These are phyloP conservation scores for Penicillium sclerotiorum DNA, from an alignment of 2,329 filamentous ascomycete genomes.

Conservation along the genomic window DNA sequence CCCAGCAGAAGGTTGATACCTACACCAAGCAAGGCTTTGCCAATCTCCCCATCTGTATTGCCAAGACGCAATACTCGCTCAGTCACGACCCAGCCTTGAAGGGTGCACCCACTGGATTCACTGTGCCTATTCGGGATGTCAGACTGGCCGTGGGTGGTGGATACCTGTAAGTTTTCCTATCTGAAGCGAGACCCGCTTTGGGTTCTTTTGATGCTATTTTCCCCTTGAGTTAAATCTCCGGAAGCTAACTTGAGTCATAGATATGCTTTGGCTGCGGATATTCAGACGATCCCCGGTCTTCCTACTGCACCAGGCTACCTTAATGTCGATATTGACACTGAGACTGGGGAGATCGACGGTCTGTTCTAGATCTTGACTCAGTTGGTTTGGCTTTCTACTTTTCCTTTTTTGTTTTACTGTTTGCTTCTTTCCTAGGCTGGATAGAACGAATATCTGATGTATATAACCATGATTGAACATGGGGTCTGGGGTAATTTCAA, in stretches of 20 bases:
- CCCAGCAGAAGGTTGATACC: conserved; percentile 93
- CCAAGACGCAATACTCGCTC: conserved; percentile 97
- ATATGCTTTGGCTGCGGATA: conserved; percentile 93
- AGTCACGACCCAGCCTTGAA: conserved; percentile 92
- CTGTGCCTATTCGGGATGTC: conserved; percentile 91
- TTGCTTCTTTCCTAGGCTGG: background rate
- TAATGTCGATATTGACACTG: conserved; percentile 80
- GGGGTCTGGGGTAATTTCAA: conserved; percentile 19
- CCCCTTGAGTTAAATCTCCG: conserved; percentile 6
- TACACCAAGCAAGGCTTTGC: conserved; percentile 92
- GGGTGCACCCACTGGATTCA: conserved; percentile 92
- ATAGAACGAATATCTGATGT: conserved; percentile 10
- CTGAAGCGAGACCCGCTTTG: conserved; percentile 10
- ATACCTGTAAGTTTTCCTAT: conserved; percentile 67
- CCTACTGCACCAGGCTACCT: conserved; percentile 94
- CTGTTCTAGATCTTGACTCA: conserved; percentile 67
- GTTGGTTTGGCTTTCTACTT: background rate
- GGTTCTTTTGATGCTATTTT: conserved; percentile 34
- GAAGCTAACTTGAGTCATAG: conserved; percentile 43
- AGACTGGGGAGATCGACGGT: conserved; percentile 84
- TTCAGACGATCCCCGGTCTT: conserved; percentile 95
- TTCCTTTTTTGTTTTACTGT: background rate
- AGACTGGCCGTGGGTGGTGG: conserved; percentile 91
- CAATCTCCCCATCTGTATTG: conserved; percentile 92
- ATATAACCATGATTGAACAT: conserved; percentile 16